Evolutionary conservation across 768 basidiomycete species (phyloP).

Genomic region (Podaxis sp.): DNA sequence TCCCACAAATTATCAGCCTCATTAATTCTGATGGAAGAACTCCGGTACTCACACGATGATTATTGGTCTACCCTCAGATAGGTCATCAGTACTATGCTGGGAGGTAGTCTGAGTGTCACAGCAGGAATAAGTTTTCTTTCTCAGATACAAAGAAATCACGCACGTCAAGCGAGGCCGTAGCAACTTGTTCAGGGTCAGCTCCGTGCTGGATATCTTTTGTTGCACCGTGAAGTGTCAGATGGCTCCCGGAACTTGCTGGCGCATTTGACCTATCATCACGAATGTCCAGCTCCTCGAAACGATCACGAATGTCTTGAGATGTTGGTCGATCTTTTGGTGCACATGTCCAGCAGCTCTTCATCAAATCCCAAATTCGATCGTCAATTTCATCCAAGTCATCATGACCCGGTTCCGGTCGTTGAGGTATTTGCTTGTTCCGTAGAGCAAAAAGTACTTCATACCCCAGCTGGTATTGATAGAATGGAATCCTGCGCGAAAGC

Average conservation of each 20-base stretch:
- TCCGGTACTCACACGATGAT: too few species aligned
- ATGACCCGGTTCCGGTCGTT: not conserved
- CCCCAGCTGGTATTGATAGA: not conserved
- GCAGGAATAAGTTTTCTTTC: too few species aligned
- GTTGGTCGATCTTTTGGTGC: not conserved
- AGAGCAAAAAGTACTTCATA: not conserved
- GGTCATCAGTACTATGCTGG: too few species aligned
- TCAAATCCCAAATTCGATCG: not conserved
- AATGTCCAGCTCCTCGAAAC: not conserved
- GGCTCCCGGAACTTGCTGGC: not conserved
- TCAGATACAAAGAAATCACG: too few species aligned
- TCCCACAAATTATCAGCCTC: too few species aligned
- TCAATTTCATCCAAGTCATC: not conserved
- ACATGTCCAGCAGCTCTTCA: not conserved
- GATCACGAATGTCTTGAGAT: not conserved
- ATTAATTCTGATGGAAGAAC: too few species aligned
- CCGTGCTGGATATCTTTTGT: not conserved
- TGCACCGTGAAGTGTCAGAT: not conserved
- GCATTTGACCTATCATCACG: not conserved
- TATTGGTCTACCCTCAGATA: too few species aligned
- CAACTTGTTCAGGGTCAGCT: not conserved
- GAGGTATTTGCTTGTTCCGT: not conserved
- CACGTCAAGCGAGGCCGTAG: not conserved
- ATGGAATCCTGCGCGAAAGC: not conserved
- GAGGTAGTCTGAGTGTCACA: too few species aligned